Evolutionary conservation across 306 rosid genomes (phyloP).

Genomic region (Hippophae gyantsensis): DNA sequence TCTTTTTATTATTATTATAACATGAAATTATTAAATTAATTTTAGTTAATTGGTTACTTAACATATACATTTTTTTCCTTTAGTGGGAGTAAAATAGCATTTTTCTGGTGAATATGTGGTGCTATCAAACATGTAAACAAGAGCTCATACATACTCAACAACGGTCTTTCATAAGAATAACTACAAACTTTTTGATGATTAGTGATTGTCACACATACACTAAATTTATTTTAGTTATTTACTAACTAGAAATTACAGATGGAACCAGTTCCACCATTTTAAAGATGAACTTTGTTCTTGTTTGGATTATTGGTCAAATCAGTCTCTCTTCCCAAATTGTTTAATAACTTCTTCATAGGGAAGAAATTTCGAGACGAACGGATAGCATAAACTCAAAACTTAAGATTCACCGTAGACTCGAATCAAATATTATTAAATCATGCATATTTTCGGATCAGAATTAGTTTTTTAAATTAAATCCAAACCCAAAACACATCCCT

Average conservation of each 20-base stretch:
- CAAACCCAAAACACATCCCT: too few species aligned
- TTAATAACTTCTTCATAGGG: not conserved
- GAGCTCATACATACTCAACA: conserved; percentile 49
- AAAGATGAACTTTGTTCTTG: conserved; percentile 77
- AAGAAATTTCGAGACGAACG: too few species aligned
- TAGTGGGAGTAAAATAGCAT: too few species aligned
- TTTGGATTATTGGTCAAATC: conserved; percentile 64
- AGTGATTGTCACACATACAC: conserved; percentile 72
- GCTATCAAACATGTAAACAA: conserved; percentile 61
- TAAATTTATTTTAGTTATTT: conserved; percentile 53
- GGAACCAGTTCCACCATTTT: conserved; percentile 68
- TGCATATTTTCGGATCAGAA: too few species aligned
- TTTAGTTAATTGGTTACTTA: too few species aligned
- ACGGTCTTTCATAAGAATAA: conserved; percentile 55
- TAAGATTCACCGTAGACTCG: too few species aligned
- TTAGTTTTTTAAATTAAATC: too few species aligned
- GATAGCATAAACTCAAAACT: too few species aligned
- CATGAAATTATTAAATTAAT: too few species aligned
- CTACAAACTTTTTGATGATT: conserved; percentile 72
- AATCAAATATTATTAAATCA: accelerated
- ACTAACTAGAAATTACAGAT: conserved; percentile 53
- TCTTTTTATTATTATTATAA: too few species aligned
- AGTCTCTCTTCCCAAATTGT: conserved; percentile 3
- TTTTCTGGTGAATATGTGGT: conserved; percentile 42
- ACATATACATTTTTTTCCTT: too few species aligned